These are phyloP conservation scores for Sorghum bicolor DNA, from an alignment of 176 grass and related monocot species.

Conservation along the genomic window Sorghum_bicolor_NCBIv3 NC_012875.2:37710501-37711000, in stretches of 20 bases:
- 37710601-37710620: not conserved
- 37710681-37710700: not conserved
- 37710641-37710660: not conserved
- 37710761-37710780: not conserved
- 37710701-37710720: constrained; percentile 23
- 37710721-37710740: constrained; percentile 71
- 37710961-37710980: constrained; percentile 38
- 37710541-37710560: constrained; percentile 32
- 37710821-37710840: not conserved
- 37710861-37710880: constrained; percentile 29
- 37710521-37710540: constrained; percentile 22
- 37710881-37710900: constrained; percentile 15
- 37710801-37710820: constrained; percentile 1
- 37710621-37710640: not conserved
- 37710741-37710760: constrained; percentile 49
- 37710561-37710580: not conserved
- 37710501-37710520: constrained; percentile 21
- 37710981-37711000: constrained; percentile 17
- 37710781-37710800: not conserved
- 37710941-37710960: constrained; percentile 35
- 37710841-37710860: constrained; percentile 7
- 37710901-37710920: not conserved
- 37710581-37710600: not conserved
- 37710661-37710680: not conserved
- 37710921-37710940: constrained; percentile 45